These are phyloP conservation scores for Lolium rigidum DNA, from an alignment of 176 grass and related monocot genomes.

Conservation along the genomic window DNA sequence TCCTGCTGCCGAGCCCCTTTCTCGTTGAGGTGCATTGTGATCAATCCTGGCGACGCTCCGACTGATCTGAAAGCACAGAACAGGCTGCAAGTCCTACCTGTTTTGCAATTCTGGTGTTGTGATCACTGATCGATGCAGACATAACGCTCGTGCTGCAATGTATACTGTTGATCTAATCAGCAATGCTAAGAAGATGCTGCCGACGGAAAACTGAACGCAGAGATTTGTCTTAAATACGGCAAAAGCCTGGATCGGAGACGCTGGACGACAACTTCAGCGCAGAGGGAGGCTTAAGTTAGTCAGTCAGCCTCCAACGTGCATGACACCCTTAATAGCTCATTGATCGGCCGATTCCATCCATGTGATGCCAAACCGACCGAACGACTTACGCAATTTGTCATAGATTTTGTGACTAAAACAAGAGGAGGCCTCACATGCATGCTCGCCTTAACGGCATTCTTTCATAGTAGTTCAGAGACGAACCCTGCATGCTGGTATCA, in stretches of 20 bases:
- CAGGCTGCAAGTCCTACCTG: not conserved
- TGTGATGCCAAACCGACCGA: conserved; percentile 34
- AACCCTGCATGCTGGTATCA: not conserved
- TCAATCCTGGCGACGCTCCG: not conserved
- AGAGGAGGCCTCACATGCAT: conserved; percentile 13
- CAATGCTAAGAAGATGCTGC: not conserved
- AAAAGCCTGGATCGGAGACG: not conserved
- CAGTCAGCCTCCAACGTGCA: not conserved
- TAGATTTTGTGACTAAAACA: conserved; percentile 26
- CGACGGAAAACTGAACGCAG: not conserved
- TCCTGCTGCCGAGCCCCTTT: conserved; percentile 15
- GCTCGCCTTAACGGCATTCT: not conserved
- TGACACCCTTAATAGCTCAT: not conserved
- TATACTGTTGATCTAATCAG: too few species aligned
- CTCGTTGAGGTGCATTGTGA: not conserved
- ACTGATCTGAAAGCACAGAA: not conserved
- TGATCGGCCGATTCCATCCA: too few species aligned
- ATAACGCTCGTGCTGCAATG: not conserved
- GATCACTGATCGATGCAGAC: not conserved
- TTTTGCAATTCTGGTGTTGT: not conserved
- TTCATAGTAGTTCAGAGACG: conserved; percentile 8
- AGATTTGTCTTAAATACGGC: not conserved
- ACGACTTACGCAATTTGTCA: conserved; percentile 44
- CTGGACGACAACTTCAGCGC: not conserved
- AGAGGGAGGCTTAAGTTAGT: not conserved